Base-by-base conservation (phyloP, 2,329 filamentous ascomycete genomes). In the Aspergillus bombycis region DNA sequence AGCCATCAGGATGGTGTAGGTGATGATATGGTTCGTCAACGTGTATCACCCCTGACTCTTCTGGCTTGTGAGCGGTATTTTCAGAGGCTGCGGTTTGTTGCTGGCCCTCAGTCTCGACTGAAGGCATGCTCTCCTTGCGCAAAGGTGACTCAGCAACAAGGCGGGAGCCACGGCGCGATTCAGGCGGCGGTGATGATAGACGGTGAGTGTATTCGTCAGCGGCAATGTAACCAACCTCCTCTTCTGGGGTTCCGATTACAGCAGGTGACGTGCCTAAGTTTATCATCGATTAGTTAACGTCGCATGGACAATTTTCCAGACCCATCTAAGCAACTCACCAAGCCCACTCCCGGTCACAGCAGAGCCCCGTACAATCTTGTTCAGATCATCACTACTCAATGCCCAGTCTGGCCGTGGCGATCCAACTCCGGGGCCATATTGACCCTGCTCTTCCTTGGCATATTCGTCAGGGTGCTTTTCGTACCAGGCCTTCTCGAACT, bases 401-500 rank as follows among this genome's bases (percentile, higher is more conserved):
- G 93, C 92, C 81, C 91, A 96, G 74, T 95, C 91, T 43, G 86
- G 86, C 57, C 88, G 83, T 34, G 85, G 85, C 57, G 84, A 85
- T 61, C 84, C 83, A 64, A 87, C 83, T 38, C 83, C 84, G 46
- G 84, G 83, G 58, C 83, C 85, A 72, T 90, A 90, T 67, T 86
- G 84, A 48, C 85, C 87, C 68, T 88, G 86, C 74, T 94, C 92
- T 78, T 94, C 92, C 75, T 90, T 88, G 61, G 86, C 84, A 34
- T 90, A 83, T 68, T 87, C 86, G 52, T 97, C 92, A 0, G 94
- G 94, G 73, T 97, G 93, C 79, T 95, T 97, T 72, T 93, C 88
- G 74, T 95, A 96, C 86, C 96, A 97, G 30, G 91, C 91, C 80
- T 91, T 92, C 72, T 97, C 93, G 46, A 98, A 91, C 74, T 90